Percentiles rank a stretch among this genome's conserved stretches.
phyloP scores from a whole-genome alignment of 257 asterid species.

The Salvia splendens region DNA sequence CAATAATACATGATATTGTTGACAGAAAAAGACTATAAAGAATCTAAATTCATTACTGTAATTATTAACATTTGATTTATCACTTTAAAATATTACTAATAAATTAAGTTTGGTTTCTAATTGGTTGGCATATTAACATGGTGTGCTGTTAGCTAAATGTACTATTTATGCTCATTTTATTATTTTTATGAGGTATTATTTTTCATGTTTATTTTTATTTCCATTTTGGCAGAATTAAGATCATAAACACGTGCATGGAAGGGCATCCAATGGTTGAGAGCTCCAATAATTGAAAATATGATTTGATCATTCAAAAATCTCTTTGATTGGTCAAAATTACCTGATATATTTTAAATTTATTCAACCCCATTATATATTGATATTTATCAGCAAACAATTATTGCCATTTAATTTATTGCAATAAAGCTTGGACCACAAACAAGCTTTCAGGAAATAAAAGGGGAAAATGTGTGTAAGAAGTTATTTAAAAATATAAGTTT shows the following conservation, averaged over 20 bases:
- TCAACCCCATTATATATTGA: slow-evolving; percentile 18
- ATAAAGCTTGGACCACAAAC: background rate
- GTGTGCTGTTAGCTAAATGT: slow-evolving; percentile 29
- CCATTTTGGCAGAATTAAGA: slow-evolving; percentile 15
- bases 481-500: background rate
- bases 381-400: slow-evolving; percentile 8
- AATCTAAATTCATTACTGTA: slow-evolving; percentile 10
- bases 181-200: background rate
- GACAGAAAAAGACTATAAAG: background rate
- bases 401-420: background rate
- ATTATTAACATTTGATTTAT: slow-evolving; percentile 21
- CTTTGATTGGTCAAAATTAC: slow-evolving; percentile 37
- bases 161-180: slow-evolving; percentile 14
- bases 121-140: slow-evolving; percentile 43
- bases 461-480: background rate
- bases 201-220: background rate
- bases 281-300: slow-evolving; percentile 31
- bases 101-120: slow-evolving; percentile 6
- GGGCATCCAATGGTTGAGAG: slow-evolving; percentile 40
- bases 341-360: slow-evolving; percentile 21
- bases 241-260: slow-evolving; percentile 41
- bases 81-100: background rate
- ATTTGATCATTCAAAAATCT: slow-evolving; percentile 28
- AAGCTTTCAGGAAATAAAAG: background rate
- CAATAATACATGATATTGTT: background rate